Evolutionary conservation across 805 yeast genomes (phyloP).

Genomic region (Nakazawaea wyomingensis): DNA sequence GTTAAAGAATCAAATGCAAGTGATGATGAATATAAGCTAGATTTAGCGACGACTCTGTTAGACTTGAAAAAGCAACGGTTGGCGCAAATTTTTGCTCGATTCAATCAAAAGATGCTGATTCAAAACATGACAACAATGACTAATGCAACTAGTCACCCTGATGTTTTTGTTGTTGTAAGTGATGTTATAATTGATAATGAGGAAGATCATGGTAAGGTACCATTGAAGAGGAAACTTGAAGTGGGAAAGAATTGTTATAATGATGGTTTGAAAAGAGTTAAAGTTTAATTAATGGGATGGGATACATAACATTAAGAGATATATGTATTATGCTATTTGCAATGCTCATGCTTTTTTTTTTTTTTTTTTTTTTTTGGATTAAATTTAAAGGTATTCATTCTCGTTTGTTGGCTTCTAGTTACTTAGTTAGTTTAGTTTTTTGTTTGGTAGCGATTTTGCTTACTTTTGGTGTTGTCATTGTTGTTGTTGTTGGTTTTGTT

Average conservation of each 20-base stretch:
- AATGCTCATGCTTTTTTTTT: no score
- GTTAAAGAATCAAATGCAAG: no score
- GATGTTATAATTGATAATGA: not conserved
- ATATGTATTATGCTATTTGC: no score
- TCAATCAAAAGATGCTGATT: conserved; percentile 1
- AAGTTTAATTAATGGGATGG: not conserved
- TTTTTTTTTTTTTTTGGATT: no score
- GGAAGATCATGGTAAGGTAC: not conserved
- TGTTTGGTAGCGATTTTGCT: no score
- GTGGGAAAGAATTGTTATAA: not conserved
- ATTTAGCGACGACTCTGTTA: conserved; percentile 2
- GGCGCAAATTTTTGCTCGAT: conserved; percentile 11
- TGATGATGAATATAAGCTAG: not conserved
- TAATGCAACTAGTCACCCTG: conserved; percentile 5
- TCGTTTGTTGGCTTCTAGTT: no score
- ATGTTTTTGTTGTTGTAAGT: not conserved
- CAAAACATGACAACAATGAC: not conserved
- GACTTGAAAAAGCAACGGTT: conserved; percentile 3
- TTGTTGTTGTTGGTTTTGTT: no score
- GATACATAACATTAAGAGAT: not conserved
- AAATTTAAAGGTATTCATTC: no score
- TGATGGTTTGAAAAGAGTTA: not conserved
- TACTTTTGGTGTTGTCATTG: no score
- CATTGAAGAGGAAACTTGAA: conserved; percentile 1
- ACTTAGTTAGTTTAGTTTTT: no score